Evolutionary conservation across 2,329 filamentous ascomycete species (phyloP).

Genomic region (Metarhizium album): DNA sequence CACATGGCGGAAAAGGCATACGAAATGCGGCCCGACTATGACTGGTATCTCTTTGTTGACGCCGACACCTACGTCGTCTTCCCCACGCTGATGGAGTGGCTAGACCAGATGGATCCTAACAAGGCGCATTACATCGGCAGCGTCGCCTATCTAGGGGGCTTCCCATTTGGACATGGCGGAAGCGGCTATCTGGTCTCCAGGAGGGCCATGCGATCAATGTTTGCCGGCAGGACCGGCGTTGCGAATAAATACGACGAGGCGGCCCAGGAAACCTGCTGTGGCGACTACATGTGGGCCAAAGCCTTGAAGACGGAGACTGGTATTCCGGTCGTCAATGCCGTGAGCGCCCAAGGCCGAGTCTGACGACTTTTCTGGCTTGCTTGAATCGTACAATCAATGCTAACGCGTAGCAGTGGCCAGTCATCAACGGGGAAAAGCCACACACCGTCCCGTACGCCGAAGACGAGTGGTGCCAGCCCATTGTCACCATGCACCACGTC

Average conservation of each 20-base stretch:
- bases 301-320: slow-evolving; percentile 34
- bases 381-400: not conserved
- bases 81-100: slow-evolving; percentile 39
- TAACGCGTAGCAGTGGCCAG: slow-evolving; percentile 31
- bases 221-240: slow-evolving; percentile 31
- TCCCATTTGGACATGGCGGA: slow-evolving; percentile 44
- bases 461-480: slow-evolving; percentile 44
- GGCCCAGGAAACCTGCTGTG: slow-evolving; percentile 34
- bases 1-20: slow-evolving; percentile 48
- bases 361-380: no score
- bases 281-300: slow-evolving; percentile 38
- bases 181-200: slow-evolving; percentile 43
- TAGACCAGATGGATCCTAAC: slow-evolving; percentile 30
- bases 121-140: slow-evolving; percentile 41
- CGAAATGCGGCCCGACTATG: slow-evolving; percentile 35
- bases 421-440: slow-evolving; percentile 46
- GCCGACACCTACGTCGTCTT: slow-evolving; percentile 48
- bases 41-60: slow-evolving; percentile 52
- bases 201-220: slow-evolving; percentile 36
- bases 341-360: slow-evolving; percentile 19
- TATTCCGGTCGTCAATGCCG: slow-evolving; percentile 29
- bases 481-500: slow-evolving; percentile 46
- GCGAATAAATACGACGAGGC: slow-evolving; percentile 35
- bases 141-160: slow-evolving; percentile 28
- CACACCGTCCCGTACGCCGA: slow-evolving; percentile 34